Percentiles rank a stretch among this genome's conserved stretches.
phyloP scores from a whole-genome alignment of 2,329 filamentous ascomycete genomes.

The Rhexocercosporidium sp. region DNA sequence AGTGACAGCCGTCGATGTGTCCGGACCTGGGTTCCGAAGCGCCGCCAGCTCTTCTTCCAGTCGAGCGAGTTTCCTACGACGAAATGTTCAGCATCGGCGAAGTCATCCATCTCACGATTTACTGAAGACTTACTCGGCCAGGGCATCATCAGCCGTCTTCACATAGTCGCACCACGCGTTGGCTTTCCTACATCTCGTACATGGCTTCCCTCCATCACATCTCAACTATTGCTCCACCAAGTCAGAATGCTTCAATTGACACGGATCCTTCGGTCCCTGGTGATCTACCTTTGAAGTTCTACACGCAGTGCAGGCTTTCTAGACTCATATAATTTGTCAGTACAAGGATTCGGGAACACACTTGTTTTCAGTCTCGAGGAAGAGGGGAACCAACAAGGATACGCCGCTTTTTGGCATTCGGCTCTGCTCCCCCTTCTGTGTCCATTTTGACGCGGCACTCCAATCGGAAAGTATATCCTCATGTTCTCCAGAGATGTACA shows the following conservation, averaged over 20 bases:
- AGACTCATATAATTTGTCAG: neutral
- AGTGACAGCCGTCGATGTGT: neutral
- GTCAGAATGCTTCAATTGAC: neutral
- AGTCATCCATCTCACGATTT: too few relatives aligned
- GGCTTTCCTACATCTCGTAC: slow-evolving; percentile 23
- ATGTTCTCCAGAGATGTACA: neutral
- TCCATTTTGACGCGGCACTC: neutral
- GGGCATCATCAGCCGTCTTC: slow-evolving; percentile 20
- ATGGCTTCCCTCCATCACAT: slow-evolving; percentile 33
- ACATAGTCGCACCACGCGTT: slow-evolving; percentile 28
- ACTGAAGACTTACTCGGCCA: slow-evolving; percentile 21
- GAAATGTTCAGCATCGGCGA: too few relatives aligned
- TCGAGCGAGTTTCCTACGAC: slow-evolving; percentile 22
- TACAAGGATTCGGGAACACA: too few relatives aligned
- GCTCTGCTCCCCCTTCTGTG: neutral
- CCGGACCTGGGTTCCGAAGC: neutral
- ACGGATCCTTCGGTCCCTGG: neutral
- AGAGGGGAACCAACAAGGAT: slow-evolving; percentile 12
- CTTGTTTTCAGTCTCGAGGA: too few relatives aligned
- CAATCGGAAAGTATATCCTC: neutral
- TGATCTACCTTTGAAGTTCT: slow-evolving; percentile 25
- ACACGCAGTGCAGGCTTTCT: slow-evolving; percentile 31
- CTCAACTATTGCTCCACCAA: slow-evolving; percentile 14
- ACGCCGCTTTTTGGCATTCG: slow-evolving; percentile 19
- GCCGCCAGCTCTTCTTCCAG: slow-evolving; percentile 16